Base-by-base conservation (phyloP, 768 basidiomycete species). In the Trametes elegans region DNA sequence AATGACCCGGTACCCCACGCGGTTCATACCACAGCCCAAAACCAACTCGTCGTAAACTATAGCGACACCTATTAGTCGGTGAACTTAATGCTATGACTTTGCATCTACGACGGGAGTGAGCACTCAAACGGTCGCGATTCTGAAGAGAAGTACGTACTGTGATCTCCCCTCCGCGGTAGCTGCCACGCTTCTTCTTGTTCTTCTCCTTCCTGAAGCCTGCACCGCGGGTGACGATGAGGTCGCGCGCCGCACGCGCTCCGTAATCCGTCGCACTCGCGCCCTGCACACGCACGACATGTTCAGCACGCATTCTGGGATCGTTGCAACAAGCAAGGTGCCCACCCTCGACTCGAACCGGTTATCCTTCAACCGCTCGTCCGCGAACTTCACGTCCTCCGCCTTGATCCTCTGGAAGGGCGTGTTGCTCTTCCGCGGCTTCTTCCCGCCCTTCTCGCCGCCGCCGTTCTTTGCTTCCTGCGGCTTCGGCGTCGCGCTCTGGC, bases 141-240 rank as follows among this genome's bases (percentile, higher is more conserved):
- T 49, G 19, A 45, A 24, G 55, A 19, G 3, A 8, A 24, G 4
- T 21, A 60, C 81, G 68, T 61, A 95, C 93, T 43, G 94, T 96
- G 57, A 99, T 99, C 67, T 95, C 91, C 35, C 96, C 96, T 11
- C 96, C 94, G 40, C 83, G 82, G 71, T 98, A 98, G 57, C 88
- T 93, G 3, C 94, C 96, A 63, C 90, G 78, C 75, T 99, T 99
- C 76, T 98, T 98, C 83, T 98, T 99, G 75, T 97, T 98, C 74
- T 99, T 99, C 79, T 97, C 96, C 72, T 98, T 99, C 50, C 93
- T 81, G 78, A 99, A 99, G 2, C 93, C 93, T 43, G 90, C 88
- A 3, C 96, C 96, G 1, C 94, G 83, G 3, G 96, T 98, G 24
- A 94, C 90, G 59, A 96, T 88, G 58, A 99, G 75, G 70, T 98